A percentile compares a stretch with the other conserved stretches of the same genome.
phyloP scores from a whole-genome alignment of 2,329 filamentous ascomycete species.

The Colletotrichum zoysiae region DNA sequence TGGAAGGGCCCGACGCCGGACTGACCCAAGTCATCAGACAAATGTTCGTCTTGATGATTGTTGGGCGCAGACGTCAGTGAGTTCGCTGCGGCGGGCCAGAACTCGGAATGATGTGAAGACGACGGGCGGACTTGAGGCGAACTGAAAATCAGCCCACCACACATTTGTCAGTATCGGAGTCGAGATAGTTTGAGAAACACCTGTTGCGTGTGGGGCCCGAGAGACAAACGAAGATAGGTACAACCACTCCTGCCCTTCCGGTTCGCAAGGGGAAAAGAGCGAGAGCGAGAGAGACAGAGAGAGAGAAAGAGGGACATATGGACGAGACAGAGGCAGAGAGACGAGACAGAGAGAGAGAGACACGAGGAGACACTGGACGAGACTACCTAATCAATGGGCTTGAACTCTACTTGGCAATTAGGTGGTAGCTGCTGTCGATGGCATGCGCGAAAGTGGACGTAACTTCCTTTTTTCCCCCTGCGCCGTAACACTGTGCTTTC shows the following conservation, averaged over 20 bases:
- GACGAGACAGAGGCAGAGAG: neutral
- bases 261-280: neutral
- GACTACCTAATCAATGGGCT: conserved; percentile 10
- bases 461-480: neutral
- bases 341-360: neutral
- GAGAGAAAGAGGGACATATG: neutral
- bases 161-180: conserved; percentile 8
- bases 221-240: conserved; percentile 19
- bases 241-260: conserved; percentile 1
- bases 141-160: neutral
- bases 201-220: neutral
- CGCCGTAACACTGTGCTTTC: neutral
- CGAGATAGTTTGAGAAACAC: neutral
- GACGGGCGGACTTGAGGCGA: conserved; percentile 4
- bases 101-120: conserved; percentile 4
- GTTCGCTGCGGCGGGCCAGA: conserved; percentile 7
- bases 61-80: conserved; percentile 20
- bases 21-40: conserved; percentile 36
- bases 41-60: conserved; percentile 11
- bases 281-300: neutral
- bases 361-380: conserved; percentile 14
- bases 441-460: conserved; percentile 25
- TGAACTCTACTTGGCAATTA: conserved; percentile 5
- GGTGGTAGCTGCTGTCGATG: conserved; percentile 7
- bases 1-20: conserved; percentile 18